A percentile compares a stretch with the other conserved stretches of the same genome.
Conservation (phyloP, 192 early-diverging fungal genomes). For the Diversispora eburnea region DNA sequence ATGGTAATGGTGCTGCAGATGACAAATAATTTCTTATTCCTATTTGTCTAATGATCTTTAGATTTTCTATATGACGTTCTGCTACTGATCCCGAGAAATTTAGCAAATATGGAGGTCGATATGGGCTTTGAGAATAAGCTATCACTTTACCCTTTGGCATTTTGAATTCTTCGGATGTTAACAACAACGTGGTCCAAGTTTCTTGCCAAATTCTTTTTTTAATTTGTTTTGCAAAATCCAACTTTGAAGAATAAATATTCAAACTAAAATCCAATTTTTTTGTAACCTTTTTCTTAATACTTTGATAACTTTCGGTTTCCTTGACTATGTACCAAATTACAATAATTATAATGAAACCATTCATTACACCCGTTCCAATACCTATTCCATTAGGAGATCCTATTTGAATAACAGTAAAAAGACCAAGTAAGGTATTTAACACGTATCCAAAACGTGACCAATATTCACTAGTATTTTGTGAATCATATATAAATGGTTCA, state of each 20-base stretch:
- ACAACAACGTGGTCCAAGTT: conserved; percentile 60
- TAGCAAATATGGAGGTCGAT: conserved; percentile 63
- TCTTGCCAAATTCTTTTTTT: conserved; percentile 64
- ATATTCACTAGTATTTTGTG: conserved; percentile 52
- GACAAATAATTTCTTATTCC: conserved; percentile 49
- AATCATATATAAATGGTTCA: conserved; percentile 56
- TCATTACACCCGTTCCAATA: conserved; percentile 42
- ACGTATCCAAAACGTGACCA: conserved; percentile 43
- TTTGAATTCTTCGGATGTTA: conserved; percentile 56
- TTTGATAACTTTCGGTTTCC: conserved; percentile 38
- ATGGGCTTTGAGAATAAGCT: conserved; percentile 46
- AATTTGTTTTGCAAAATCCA: conserved; percentile 42
- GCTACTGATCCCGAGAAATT: conserved; percentile 61
- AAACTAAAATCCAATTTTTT: conserved; percentile 46
- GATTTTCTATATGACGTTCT: conserved; percentile 65
- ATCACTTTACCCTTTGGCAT: conserved; percentile 50
- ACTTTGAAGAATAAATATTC: conserved; percentile 46
- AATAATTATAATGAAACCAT: conserved; percentile 37
- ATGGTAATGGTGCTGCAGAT: conserved; percentile 39
- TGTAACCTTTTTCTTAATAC: conserved; percentile 44
- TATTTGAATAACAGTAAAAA: conserved; percentile 49
- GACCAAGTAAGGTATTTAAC: conserved; percentile 46
- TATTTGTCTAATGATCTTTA: conserved; percentile 54
- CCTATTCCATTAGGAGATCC: conserved; percentile 44
- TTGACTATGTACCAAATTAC: conserved; percentile 43